Percentiles rank a stretch among this genome's conserved stretches.
Evolutionary conservation across 2,329 filamentous ascomycete genomes (phyloP).

Genomic region (Lecanicillium sp.): DNA sequence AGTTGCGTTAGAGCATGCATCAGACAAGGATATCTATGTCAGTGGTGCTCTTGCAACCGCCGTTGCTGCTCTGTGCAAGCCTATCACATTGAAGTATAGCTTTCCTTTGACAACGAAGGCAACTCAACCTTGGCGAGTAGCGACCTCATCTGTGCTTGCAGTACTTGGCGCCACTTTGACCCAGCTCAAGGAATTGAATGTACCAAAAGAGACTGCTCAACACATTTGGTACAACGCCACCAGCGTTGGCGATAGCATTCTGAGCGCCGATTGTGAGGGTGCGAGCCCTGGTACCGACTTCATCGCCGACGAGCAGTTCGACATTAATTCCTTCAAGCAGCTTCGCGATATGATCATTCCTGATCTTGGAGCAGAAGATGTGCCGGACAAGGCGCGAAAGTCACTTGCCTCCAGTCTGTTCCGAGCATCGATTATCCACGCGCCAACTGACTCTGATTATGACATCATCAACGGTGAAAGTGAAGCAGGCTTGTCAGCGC

Average conservation of each 20-base stretch:
- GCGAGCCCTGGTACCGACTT: slow-evolving; percentile 44
- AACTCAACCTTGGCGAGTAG: slow-evolving; percentile 70
- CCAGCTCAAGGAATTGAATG: slow-evolving; percentile 45
- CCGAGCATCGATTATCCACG: slow-evolving; percentile 73
- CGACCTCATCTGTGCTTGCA: slow-evolving; percentile 63
- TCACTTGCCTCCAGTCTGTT: slow-evolving; percentile 74
- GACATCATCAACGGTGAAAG: slow-evolving; percentile 42
- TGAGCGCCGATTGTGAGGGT: slow-evolving; percentile 54
- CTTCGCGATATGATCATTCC: slow-evolving; percentile 70
- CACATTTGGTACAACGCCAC: slow-evolving; percentile 67
- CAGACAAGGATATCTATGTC: slow-evolving; percentile 61
- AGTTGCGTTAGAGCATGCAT: slow-evolving; percentile 53
- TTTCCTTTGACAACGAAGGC: slow-evolving; percentile 68
- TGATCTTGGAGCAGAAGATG: slow-evolving; percentile 56
- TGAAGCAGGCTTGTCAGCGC: slow-evolving; percentile 45
- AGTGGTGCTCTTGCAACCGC: slow-evolving; percentile 60
- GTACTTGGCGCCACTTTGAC: slow-evolving; percentile 63
- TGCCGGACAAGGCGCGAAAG: slow-evolving; percentile 62
- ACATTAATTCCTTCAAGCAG: slow-evolving; percentile 66
- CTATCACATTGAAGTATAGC: slow-evolving; percentile 74
- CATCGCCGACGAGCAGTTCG: slow-evolving; percentile 68
- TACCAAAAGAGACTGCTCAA: slow-evolving; percentile 41
- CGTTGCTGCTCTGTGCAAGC: slow-evolving; percentile 59
- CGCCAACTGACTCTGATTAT: slow-evolving; percentile 49
- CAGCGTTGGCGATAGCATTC: slow-evolving; percentile 60